These are phyloP conservation scores for Aspergillus sp. DNA, from an alignment of 2,329 filamentous ascomycete genomes.

Conservation along the genomic window DNA sequence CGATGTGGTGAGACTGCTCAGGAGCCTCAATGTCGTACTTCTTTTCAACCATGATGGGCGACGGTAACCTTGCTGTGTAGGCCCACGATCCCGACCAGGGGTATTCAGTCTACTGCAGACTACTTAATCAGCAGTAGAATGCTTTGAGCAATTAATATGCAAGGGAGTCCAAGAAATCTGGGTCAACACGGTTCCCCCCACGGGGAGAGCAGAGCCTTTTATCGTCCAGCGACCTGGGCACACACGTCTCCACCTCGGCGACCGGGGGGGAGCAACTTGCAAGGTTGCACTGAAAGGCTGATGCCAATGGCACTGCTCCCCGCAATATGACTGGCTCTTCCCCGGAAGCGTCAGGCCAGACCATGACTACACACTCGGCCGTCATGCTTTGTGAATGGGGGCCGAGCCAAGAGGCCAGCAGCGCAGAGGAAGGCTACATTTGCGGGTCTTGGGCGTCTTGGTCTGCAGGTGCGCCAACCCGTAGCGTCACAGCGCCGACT, in stretches of 20 bases:
- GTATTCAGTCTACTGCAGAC: not conserved
- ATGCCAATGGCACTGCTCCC: not conserved
- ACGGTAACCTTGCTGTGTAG: not conserved
- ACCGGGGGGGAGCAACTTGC: not conserved
- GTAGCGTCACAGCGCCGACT: not conserved
- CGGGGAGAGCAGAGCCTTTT: constrained; percentile 1
- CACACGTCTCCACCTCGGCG: not conserved
- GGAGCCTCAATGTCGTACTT: not conserved
- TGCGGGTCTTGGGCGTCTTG: constrained; percentile 4
- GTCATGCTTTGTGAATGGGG: not conserved
- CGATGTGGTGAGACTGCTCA: not conserved
- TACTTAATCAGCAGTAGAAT: not conserved
- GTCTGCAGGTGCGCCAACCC: constrained; percentile 3
- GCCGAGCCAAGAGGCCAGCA: constrained; percentile 1
- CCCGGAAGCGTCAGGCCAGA: not conserved
- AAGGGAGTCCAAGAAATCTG: not conserved
- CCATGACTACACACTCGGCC: not conserved
- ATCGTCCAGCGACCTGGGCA: not conserved
- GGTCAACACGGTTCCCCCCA: not conserved
- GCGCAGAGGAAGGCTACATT: not conserved
- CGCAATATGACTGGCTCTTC: not conserved
- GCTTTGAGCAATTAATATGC: not conserved
- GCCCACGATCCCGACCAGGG: not conserved
- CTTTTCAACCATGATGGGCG: constrained; percentile 3
- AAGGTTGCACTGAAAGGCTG: constrained; percentile 4